phyloP scores from a whole-genome alignment of 208 protist species.

The Leishmania lainsoni region DNA sequence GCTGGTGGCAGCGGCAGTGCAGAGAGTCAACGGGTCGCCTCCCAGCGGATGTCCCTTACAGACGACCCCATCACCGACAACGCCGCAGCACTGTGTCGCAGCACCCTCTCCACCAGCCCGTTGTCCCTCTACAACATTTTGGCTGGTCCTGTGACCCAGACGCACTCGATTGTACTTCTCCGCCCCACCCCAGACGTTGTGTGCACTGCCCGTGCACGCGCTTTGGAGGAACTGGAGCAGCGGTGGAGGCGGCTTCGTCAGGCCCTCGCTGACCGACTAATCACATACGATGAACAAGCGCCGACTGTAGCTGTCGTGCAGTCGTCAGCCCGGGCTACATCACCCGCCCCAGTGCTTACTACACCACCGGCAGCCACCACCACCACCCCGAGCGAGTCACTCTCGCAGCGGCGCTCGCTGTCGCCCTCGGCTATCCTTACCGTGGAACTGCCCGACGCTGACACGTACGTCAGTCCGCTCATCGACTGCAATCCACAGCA shows the following conservation, averaged over 20 bases:
- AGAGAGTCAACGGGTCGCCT: not conserved
- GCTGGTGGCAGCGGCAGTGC: not conserved
- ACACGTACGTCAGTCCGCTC: constrained; percentile 46
- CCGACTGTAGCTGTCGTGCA: not conserved
- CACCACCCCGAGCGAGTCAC: not conserved
- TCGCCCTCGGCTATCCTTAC: not conserved
- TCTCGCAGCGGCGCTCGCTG: not conserved
- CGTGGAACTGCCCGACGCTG: constrained; percentile 37
- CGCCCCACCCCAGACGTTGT: constrained; percentile 44
- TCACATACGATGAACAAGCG: constrained; percentile 40
- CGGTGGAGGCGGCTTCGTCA: constrained; percentile 54
- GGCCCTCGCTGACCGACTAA: constrained; percentile 35
- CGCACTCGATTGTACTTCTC: constrained; percentile 53
- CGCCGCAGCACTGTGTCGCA: constrained; percentile 26
- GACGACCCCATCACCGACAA: constrained; percentile 2
- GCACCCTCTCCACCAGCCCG: constrained; percentile 51
- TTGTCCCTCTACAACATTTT: constrained; percentile 45
- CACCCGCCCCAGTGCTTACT: not conserved
- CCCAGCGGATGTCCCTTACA: not conserved
- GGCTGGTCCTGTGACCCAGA: constrained; percentile 54
- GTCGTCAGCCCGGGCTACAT: not conserved
- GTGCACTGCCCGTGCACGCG: constrained; percentile 32
- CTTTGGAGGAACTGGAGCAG: constrained; percentile 46
- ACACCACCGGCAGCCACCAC: not conserved
- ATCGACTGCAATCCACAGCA: constrained; percentile 20